Conservation (phyloP, 106 monocot genomes). For the Iris macrosiphon region DNA sequence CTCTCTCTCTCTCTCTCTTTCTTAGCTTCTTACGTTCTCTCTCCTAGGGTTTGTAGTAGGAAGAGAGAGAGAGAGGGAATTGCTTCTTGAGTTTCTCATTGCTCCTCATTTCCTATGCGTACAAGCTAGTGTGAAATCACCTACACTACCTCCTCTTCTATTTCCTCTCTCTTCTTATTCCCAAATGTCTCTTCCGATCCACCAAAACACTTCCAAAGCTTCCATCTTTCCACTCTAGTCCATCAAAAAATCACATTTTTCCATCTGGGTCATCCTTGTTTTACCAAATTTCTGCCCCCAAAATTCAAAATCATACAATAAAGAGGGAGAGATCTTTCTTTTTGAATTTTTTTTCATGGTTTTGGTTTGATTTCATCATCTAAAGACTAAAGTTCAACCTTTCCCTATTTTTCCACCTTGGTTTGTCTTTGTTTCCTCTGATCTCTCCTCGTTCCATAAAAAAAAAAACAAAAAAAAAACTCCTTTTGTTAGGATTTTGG, state of each 20-base stretch:
- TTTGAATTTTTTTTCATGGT: too few relatives aligned
- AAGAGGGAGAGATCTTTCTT: too few relatives aligned
- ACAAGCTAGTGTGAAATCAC: too few relatives aligned
- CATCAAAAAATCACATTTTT: neutral
- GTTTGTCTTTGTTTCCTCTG: too few relatives aligned
- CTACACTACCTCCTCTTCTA: neutral
- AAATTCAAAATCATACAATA: too few relatives aligned
- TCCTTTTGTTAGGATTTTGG: conserved; percentile 1
- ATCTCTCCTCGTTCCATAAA: too few relatives aligned
- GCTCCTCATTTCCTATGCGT: neutral
- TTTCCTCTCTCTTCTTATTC: conserved; percentile 11
- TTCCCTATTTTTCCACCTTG: too few relatives aligned
- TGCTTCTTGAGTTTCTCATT: conserved; percentile 11
- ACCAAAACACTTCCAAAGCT: neutral
- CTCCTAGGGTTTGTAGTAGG: neutral
- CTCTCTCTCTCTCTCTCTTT: conserved; percentile 2
- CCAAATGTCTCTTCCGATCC: neutral
- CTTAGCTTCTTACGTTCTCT: conserved; percentile 4
- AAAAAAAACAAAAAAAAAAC: too few relatives aligned
- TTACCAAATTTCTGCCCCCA: too few relatives aligned
- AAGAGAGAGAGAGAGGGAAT: conserved; percentile 3
- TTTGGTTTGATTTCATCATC: too few relatives aligned
- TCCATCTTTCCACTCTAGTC: neutral
- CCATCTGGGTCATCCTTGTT: neutral
- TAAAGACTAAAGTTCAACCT: too few relatives aligned